Evolutionary conservation across 169 alveolate species (phyloP).

Genomic region (Plasmodium vinckei): DNA sequence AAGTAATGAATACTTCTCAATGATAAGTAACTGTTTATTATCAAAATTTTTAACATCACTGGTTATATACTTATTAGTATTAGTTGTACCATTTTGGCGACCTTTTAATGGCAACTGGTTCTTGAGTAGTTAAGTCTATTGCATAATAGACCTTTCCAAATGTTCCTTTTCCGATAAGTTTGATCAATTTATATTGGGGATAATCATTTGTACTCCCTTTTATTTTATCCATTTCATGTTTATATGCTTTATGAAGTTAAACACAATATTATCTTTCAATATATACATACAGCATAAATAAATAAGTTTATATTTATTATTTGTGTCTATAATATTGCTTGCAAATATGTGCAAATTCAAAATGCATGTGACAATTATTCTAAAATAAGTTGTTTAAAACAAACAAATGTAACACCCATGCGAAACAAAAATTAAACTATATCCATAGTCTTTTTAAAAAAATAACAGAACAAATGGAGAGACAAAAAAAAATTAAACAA

Average conservation of each 20-base stretch:
- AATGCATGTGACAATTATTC: not conserved
- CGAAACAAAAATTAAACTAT: not conserved
- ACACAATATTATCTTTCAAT: not conserved
- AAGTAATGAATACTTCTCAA: not conserved
- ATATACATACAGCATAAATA: not conserved
- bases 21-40: no score
- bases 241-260: not conserved
- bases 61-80: no score
- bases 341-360: not conserved
- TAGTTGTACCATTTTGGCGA: constrained; percentile 43
- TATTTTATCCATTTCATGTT: constrained; percentile 21
- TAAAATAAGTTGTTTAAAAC: not conserved
- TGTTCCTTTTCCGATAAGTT: constrained; percentile 67
- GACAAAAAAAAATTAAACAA: not conserved
- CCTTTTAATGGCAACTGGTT: constrained; percentile 67
- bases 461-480: not conserved
- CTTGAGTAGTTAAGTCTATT: constrained; percentile 56
- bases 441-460: no score
- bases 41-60: no score
- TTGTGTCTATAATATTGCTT: no score
- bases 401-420: not conserved
- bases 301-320: no score
- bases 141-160: constrained; percentile 72
- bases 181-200: constrained; percentile 39
- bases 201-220: constrained; percentile 6